These are phyloP conservation scores for Striga asiatica DNA, from an alignment of 257 asterid genomes.

Conservation along the genomic window DNA sequence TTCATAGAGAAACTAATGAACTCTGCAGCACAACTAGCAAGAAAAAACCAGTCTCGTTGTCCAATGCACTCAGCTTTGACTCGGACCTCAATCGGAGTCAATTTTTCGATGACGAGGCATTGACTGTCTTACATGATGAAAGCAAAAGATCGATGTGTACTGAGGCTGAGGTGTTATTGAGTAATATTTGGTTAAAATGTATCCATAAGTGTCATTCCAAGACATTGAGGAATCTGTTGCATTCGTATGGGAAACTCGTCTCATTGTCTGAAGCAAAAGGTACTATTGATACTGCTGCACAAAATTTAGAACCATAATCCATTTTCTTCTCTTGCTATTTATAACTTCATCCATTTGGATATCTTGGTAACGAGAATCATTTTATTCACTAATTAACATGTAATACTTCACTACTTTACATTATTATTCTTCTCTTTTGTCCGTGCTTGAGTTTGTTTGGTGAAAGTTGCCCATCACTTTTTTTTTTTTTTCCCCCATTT, in stretches of 20 bases:
- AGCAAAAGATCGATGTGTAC: slow-evolving; percentile 18
- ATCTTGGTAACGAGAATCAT: background rate
- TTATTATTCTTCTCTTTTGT: too few species aligned
- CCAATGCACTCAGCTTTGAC: slow-evolving; percentile 14
- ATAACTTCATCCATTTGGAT: background rate
- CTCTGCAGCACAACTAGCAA: slow-evolving; percentile 26
- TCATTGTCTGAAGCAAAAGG: slow-evolving; percentile 59
- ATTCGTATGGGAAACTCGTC: slow-evolving; percentile 49
- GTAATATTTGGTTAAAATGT: slow-evolving; percentile 48
- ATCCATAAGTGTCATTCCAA: slow-evolving; percentile 66
- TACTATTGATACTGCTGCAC: slow-evolving; percentile 8
- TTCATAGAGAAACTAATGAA: slow-evolving; percentile 20
- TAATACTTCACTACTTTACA: too few species aligned
- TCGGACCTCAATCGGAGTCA: slow-evolving; percentile 21
- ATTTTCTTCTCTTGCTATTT: too few species aligned
- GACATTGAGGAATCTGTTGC: slow-evolving; percentile 66
- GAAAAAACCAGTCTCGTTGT: slow-evolving; percentile 12
- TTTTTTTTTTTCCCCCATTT: background rate
- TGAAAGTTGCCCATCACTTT: background rate
- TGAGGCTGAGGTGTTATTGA: slow-evolving; percentile 37
- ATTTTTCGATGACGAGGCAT: background rate
- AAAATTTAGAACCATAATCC: background rate
- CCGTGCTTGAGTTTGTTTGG: too few species aligned
- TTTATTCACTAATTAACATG: too few species aligned
- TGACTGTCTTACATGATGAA: background rate